Conservation (phyloP, 805 yeast genomes). For the Kluyveromyces aestuarii region DNA sequence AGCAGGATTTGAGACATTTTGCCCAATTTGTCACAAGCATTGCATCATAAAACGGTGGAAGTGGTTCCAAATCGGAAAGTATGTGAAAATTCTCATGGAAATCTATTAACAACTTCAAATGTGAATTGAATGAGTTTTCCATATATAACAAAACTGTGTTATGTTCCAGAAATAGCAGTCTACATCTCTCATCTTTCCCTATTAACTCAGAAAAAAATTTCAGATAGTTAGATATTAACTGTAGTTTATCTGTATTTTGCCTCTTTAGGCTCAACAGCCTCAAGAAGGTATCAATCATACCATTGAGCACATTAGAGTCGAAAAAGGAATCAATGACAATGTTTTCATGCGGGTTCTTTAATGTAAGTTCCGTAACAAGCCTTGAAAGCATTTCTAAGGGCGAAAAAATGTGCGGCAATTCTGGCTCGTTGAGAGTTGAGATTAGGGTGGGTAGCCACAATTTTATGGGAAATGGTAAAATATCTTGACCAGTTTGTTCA, state of each 20-base stretch:
- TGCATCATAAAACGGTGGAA: constrained; percentile 21
- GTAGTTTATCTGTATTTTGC: constrained; percentile 12
- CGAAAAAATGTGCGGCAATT: neutral
- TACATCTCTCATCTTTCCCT: constrained; percentile 21
- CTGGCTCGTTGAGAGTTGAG: constrained; percentile 2
- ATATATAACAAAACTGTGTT: constrained; percentile 13
- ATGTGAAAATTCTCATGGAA: constrained; percentile 13
- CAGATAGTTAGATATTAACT: constrained; percentile 16
- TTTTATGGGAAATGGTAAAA: constrained; percentile 1
- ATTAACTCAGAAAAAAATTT: constrained; percentile 21
- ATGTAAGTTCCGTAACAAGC: neutral
- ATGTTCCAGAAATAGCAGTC: constrained; percentile 17
- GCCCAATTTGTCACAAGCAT: constrained; percentile 21
- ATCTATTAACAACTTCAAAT: constrained; percentile 12
- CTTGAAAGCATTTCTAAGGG: constrained; percentile 1
- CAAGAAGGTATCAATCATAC: constrained; percentile 17
- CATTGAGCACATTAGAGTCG: constrained; percentile 17
- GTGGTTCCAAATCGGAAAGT: constrained; percentile 2
- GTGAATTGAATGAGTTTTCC: constrained; percentile 17
- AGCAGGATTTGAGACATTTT: constrained; percentile 24
- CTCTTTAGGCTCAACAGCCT: constrained; percentile 13
- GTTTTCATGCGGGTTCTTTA: constrained; percentile 8
- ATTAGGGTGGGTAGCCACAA: constrained; percentile 2
- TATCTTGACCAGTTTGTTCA: neutral
- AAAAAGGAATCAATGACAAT: constrained; percentile 18